Base-by-base conservation (phyloP, 768 basidiomycete genomes). In the Mycena metata region DNA sequence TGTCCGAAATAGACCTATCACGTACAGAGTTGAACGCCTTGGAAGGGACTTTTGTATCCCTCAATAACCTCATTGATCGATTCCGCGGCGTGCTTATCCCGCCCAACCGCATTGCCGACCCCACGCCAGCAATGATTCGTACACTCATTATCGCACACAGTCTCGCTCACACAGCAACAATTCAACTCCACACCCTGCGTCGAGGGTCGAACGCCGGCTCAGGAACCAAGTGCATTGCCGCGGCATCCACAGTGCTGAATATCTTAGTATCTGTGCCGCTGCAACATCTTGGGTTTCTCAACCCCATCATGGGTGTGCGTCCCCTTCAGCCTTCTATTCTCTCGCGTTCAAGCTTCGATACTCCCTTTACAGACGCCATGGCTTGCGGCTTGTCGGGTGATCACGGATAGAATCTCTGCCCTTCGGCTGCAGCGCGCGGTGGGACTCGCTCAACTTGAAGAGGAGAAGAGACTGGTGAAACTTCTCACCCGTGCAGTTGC, bases 111-210 rank as follows among this genome's bases (percentile, higher is more conserved):
- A 42, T 58, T 13, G 4, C 30, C 42, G 11, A 21, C 13, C 39
- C 50, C 2, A 63, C 60, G 16, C 46, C 64, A 2, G 35, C 58
- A 2, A 64, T 55, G 55, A 49, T 30, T 7, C 66, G 66, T 21
- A 35, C 63, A 58, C 36, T 81, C 17, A 65, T 79, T 16, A 69
- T 83, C 2, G 79, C 77, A 5, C 79, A 80, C 54, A 80, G 79
- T 39, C 70, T 84, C 21, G 74, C 80, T 17, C 75, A 78, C 24
- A 75, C 78, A 16, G 79, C 83, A 7, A 73, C 76, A 1, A 80
- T 84, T 52, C 77, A 79, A 54, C 78, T 85, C 3, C 79, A 83
- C 61, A 72, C 75, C 19, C 75, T 78, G 58, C 74, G 73, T 17
- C 64, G 70, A 16, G 54, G 30, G 24, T 58, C 66, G 21, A 76